Conservation (phyloP, 345 rosid genomes). For the Fremontodendron californicum region DNA sequence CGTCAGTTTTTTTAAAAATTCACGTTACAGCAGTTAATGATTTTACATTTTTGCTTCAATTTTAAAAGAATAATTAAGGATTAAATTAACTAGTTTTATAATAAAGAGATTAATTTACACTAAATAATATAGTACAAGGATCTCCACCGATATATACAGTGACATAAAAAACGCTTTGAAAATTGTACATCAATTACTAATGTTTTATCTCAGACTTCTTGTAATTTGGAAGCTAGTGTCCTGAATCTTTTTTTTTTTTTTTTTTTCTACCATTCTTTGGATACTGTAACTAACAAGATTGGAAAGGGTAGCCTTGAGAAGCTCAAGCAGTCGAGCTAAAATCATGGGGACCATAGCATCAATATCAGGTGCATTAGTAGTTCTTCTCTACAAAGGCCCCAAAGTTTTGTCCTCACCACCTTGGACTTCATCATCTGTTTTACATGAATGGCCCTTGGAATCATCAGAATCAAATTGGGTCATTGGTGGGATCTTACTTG, state of each 20-base stretch:
- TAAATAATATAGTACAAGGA: too few relatives aligned
- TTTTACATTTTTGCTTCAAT: too few relatives aligned
- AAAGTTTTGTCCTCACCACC: neutral
- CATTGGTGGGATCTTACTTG: conserved; percentile 27
- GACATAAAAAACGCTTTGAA: too few relatives aligned
- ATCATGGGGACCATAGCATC: conserved; percentile 28
- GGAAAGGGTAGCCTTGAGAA: conserved; percentile 25
- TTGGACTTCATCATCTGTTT: neutral
- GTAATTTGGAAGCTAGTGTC: neutral
- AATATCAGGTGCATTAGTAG: conserved; percentile 29
- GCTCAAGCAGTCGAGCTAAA: conserved; percentile 19
- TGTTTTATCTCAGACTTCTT: neutral
- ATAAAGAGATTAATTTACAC: too few relatives aligned
- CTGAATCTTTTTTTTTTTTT: neutral
- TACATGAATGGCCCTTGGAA: neutral
- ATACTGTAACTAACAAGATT: conserved; percentile 16
- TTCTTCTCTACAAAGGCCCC: conserved; percentile 30
- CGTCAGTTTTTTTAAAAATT: too few relatives aligned
- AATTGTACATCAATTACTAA: neutral
- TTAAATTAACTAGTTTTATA: too few relatives aligned
- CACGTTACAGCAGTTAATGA: too few relatives aligned
- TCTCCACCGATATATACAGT: too few relatives aligned
- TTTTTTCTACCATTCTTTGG: too few relatives aligned
- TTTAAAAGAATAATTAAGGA: too few relatives aligned
- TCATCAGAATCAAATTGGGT: conserved; percentile 25